phyloP scores from a whole-genome alignment of 1,284 basidiomycete genomes.

The Hypsizygus ulmarius region DNA sequence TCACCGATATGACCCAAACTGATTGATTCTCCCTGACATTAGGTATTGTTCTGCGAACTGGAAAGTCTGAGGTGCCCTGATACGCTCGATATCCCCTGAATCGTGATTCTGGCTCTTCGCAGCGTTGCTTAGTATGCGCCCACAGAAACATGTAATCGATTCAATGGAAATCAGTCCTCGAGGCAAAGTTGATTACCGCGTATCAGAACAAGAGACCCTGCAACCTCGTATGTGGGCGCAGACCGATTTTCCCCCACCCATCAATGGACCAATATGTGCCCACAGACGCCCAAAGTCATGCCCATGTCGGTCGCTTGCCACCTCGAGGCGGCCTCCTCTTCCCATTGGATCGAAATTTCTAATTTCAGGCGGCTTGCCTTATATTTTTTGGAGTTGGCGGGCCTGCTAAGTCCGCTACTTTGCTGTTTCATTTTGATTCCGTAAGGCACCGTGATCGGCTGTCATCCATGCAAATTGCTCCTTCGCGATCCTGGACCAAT shows the following conservation, averaged over 20 bases:
- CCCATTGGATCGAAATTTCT: constrained; percentile 15
- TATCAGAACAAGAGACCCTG: neutral
- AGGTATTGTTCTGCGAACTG: no score
- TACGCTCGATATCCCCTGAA: no score
- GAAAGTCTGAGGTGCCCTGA: no score
- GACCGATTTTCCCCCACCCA: neutral
- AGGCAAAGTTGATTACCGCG: neutral
- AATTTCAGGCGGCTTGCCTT: constrained; percentile 12
- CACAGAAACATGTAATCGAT: neutral
- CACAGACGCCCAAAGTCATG: constrained; percentile 1
- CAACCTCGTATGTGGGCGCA: neutral
- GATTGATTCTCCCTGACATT: no score
- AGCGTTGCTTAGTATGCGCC: no score
- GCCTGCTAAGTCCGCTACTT: neutral
- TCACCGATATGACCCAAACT: no score
- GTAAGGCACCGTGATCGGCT: constrained; percentile 10
- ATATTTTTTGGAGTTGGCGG: constrained; percentile 5
- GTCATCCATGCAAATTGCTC: no score
- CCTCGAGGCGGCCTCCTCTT: constrained; percentile 11
- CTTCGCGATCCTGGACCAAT: no score
- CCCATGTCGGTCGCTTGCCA: constrained; percentile 1
- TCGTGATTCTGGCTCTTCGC: no score
- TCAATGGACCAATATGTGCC: constrained; percentile 13
- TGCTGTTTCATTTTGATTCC: neutral
- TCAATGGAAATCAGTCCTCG: neutral